Evolutionary conservation across 164 flowering plant species (phyloP).

Genomic region (Vitis rotundifolia): DNA sequence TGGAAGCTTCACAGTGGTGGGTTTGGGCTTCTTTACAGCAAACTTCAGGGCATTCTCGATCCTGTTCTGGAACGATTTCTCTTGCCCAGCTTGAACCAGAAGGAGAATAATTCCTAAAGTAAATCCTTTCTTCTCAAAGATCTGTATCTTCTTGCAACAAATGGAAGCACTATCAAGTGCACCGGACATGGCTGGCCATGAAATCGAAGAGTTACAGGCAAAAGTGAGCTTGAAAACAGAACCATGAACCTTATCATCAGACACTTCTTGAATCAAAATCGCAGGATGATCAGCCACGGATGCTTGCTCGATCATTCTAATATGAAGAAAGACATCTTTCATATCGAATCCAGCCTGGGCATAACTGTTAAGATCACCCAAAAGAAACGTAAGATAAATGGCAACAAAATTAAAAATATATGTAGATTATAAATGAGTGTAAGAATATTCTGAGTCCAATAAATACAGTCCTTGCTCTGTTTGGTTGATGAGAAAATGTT

Average conservation of each 20-base stretch:
- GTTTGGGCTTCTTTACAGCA: slow-evolving; percentile 63
- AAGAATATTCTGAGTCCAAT: not conserved
- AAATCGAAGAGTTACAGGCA: slow-evolving; percentile 76
- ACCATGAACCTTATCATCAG: slow-evolving; percentile 50
- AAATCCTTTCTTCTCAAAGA: slow-evolving; percentile 84
- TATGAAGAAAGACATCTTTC: slow-evolving; percentile 92
- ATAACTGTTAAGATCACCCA: slow-evolving; percentile 50
- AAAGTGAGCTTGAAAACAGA: slow-evolving; percentile 73
- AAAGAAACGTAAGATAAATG: not conserved
- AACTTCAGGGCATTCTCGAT: slow-evolving; percentile 67
- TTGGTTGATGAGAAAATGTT: not conserved
- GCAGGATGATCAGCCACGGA: slow-evolving; percentile 64
- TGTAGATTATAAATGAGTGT: not conserved
- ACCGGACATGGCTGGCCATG: slow-evolving; percentile 79
- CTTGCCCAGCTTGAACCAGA: slow-evolving; percentile 63
- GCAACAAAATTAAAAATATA: not conserved
- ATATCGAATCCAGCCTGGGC: slow-evolving; percentile 86
- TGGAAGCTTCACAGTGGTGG: slow-evolving; percentile 66
- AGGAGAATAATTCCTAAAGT: slow-evolving; percentile 66
- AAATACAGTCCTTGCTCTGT: not conserved
- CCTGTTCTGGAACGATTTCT: slow-evolving; percentile 54
- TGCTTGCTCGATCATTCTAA: slow-evolving; percentile 81
- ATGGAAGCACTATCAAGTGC: slow-evolving; percentile 68
- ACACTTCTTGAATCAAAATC: slow-evolving; percentile 63
- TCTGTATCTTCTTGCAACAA: slow-evolving; percentile 87